A percentile compares a stretch with the other conserved stretches of the same genome.
Evolutionary conservation across 305 asterid species (phyloP).

Genomic region (Fraxinus baroniana): DNA sequence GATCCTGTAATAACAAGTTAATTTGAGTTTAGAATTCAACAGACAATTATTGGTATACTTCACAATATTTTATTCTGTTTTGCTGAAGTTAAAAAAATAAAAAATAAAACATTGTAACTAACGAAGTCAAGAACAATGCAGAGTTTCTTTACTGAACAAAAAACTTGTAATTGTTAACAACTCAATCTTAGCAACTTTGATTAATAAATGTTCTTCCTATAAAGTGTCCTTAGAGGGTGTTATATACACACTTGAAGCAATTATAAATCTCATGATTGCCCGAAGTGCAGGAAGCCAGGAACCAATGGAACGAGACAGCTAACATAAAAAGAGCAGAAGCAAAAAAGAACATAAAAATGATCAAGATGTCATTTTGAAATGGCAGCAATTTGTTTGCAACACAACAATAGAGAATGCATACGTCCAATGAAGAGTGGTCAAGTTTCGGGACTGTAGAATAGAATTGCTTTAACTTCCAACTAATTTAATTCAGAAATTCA

Average conservation of each 20-base stretch:
- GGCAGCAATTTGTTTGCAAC: background rate
- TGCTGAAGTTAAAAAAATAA: no score
- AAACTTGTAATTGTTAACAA: background rate
- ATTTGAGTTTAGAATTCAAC: slow-evolving; percentile 7
- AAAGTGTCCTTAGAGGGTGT: background rate
- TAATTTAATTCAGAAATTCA: background rate
- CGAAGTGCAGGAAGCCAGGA: background rate
- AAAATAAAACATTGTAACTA: background rate
- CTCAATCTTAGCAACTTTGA: background rate
- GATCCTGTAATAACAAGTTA: slow-evolving; percentile 52
- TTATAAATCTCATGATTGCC: background rate
- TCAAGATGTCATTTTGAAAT: background rate
- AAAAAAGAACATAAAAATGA: background rate
- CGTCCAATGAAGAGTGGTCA: background rate
- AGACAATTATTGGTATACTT: background rate
- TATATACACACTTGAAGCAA: background rate
- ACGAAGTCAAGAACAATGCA: background rate
- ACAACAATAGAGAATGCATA: background rate
- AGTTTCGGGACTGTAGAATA: background rate
- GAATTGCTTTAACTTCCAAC: background rate
- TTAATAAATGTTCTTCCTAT: background rate
- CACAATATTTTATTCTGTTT: background rate
- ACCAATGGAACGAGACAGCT: background rate
- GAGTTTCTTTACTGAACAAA: background rate
- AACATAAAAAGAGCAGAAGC: background rate